Conservation (phyloP, 352 stramenopile genomes). For the Pythium aquatile region DNA sequence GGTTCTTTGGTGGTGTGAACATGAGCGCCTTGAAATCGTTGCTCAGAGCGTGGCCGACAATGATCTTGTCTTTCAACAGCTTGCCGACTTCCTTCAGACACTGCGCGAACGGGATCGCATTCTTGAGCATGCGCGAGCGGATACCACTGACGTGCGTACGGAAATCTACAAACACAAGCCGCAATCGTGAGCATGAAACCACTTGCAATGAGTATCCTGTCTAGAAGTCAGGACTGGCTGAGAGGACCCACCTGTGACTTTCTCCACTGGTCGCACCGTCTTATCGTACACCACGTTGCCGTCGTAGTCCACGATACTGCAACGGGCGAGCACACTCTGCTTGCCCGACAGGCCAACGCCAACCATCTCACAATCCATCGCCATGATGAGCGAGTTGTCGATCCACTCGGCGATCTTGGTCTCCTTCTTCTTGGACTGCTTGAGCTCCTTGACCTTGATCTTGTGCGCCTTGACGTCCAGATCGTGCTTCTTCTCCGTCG, state of each 20-base stretch:
- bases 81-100: constrained; percentile 84
- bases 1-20: constrained; percentile 76
- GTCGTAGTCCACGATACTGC: constrained; percentile 86
- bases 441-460: constrained; percentile 45
- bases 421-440: constrained; percentile 50
- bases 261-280: constrained; percentile 76
- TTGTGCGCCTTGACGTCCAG: constrained; percentile 41
- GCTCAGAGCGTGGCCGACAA: constrained; percentile 79
- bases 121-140: constrained; percentile 56
- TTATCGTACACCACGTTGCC: constrained; percentile 85
- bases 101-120: constrained; percentile 76
- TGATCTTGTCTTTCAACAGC: constrained; percentile 75
- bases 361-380: constrained; percentile 91
- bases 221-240: too few species aligned
- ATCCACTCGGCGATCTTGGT: constrained; percentile 67
- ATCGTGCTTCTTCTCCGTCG: constrained; percentile 36
- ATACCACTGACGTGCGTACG: constrained; percentile 87
- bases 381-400: constrained; percentile 70
- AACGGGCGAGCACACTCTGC: constrained; percentile 79
- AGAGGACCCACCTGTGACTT: constrained; percentile 52
- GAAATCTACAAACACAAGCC: constrained; percentile 45
- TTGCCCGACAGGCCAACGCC: constrained; percentile 75
- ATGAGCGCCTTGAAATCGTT: constrained; percentile 89
- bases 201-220: too few species aligned
- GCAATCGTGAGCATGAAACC: too few species aligned